These are phyloP conservation scores for Fusarium mundagurra DNA, from an alignment of 2,329 filamentous ascomycete genomes.

Conservation along the genomic window DNA sequence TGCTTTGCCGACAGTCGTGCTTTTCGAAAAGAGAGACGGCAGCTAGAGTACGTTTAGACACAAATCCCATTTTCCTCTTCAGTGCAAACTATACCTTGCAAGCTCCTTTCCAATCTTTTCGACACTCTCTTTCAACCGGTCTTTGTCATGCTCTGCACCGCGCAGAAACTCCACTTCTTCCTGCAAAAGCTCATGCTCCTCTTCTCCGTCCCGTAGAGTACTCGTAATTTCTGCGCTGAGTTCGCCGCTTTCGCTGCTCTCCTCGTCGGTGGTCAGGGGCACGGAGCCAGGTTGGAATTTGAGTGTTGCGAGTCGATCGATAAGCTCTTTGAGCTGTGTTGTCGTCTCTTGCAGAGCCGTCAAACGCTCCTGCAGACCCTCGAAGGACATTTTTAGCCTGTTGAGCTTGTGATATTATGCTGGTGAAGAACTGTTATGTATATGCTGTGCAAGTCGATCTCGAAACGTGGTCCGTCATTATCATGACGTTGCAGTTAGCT, in stretches of 20 bases:
- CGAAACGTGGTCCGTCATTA: slow-evolving; percentile 40
- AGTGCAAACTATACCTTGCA: slow-evolving; percentile 62
- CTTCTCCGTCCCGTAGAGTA: slow-evolving; percentile 79
- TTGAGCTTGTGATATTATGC: background rate
- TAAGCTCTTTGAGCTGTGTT: slow-evolving; percentile 65
- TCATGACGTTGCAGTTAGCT: slow-evolving; percentile 40
- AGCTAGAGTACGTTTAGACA: slow-evolving; percentile 50
- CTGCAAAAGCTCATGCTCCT: slow-evolving; percentile 81
- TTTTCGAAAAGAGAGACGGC: slow-evolving; percentile 76
- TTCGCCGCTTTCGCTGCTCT: slow-evolving; percentile 71
- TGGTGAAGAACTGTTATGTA: background rate
- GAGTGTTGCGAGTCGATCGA: slow-evolving; percentile 67
- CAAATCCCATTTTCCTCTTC: background rate
- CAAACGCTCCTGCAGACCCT: slow-evolving; percentile 70
- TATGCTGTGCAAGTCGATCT: slow-evolving; percentile 7
- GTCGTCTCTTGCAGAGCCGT: slow-evolving; percentile 69
- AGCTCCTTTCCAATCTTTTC: slow-evolving; percentile 76
- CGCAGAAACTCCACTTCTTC: slow-evolving; percentile 81
- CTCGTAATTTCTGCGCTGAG: slow-evolving; percentile 84
- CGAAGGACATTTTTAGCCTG: slow-evolving; percentile 60
- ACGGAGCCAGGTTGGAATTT: slow-evolving; percentile 68
- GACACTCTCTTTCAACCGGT: slow-evolving; percentile 72
- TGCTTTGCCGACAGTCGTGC: slow-evolving; percentile 84
- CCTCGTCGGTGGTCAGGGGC: slow-evolving; percentile 59
- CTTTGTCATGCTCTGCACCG: slow-evolving; percentile 65